Conservation (phyloP, 202 grass and related monocot species). For the Panicum hallii region DNA sequence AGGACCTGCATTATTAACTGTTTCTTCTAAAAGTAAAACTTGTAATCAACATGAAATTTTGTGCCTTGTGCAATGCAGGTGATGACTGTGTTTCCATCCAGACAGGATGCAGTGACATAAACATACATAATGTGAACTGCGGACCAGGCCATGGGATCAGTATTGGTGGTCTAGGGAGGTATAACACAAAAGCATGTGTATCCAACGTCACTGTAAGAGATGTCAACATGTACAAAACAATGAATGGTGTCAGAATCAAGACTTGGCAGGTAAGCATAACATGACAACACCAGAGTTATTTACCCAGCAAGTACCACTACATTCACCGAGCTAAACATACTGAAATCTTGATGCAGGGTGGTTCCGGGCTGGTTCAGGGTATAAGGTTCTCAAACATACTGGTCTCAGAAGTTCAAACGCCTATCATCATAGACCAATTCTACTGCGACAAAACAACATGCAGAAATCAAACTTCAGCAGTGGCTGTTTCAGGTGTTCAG, state of each 20-base stretch:
- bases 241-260: constrained; percentile 95
- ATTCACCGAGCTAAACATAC: background rate
- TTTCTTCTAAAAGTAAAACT: background rate
- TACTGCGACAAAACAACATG: constrained; percentile 79
- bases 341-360: constrained; percentile 57
- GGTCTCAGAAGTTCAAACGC: constrained; percentile 89
- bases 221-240: constrained; percentile 86
- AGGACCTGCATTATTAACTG: background rate
- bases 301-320: background rate
- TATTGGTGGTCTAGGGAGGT: constrained; percentile 84
- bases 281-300: background rate
- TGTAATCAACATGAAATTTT: constrained; percentile 21
- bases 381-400: constrained; percentile 90
- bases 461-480: constrained; percentile 77
- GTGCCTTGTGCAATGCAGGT: constrained; percentile 51
- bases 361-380: constrained; percentile 74
- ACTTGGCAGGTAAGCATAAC: constrained; percentile 82
- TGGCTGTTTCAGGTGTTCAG: constrained; percentile 67
- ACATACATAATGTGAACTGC: constrained; percentile 87
- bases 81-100: constrained; percentile 95
- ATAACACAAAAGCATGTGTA: constrained; percentile 91
- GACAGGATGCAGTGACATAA: constrained; percentile 80
- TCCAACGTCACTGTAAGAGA: constrained; percentile 94
- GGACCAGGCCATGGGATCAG: constrained; percentile 97
- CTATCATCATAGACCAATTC: constrained; percentile 94